Percentiles rank a stretch among this genome's conserved stretches.
phyloP scores from a whole-genome alignment of 163 green algal genomes.

The Chloroidium sp. region DNA sequence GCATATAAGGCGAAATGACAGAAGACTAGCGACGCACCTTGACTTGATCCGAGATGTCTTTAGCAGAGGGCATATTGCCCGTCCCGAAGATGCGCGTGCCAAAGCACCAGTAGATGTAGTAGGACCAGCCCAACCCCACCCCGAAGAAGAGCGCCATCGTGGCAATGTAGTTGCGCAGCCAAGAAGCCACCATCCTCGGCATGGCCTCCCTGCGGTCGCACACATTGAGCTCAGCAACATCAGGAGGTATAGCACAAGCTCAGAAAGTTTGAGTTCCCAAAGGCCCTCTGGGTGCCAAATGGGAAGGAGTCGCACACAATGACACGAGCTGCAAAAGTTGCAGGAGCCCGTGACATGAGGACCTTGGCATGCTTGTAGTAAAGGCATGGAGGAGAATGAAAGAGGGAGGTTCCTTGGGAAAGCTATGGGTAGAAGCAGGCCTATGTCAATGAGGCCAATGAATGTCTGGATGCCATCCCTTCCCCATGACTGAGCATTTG shows the following conservation, averaged over 20 bases:
- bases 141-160: constrained; percentile 59
- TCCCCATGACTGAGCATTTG: background rate
- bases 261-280: too few species aligned
- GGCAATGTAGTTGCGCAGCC: constrained; percentile 62
- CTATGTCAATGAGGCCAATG: too few species aligned
- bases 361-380: background rate
- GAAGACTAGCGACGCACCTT: constrained; percentile 24
- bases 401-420: background rate
- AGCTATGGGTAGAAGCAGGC: too few species aligned
- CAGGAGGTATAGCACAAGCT: too few species aligned
- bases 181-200: constrained; percentile 50
- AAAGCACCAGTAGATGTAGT: constrained; percentile 72
- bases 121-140: constrained; percentile 57
- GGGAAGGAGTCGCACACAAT: too few species aligned
- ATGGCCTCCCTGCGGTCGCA: constrained; percentile 23
- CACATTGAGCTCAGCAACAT: too few species aligned
- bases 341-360: background rate
- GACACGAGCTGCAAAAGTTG: background rate
- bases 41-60: constrained; percentile 66
- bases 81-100: constrained; percentile 49
- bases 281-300: too few species aligned
- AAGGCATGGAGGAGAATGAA: background rate
- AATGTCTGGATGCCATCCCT: too few species aligned
- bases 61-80: constrained; percentile 38
- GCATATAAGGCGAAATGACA: constrained; percentile 1